Base-by-base conservation (phyloP, 768 basidiomycete genomes). In the Roridomyces roridus region DNA sequence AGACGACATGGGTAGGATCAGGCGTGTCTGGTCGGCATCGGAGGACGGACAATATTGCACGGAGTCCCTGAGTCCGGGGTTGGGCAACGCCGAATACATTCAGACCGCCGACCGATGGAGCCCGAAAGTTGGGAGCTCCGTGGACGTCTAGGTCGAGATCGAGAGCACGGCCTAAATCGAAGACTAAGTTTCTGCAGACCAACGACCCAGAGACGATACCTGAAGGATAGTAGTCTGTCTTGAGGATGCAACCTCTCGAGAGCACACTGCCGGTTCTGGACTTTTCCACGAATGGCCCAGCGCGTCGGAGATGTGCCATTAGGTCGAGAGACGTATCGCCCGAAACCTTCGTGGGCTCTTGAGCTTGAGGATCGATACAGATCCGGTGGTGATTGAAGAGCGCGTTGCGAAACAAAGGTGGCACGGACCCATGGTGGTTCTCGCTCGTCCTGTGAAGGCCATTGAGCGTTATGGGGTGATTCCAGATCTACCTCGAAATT, bases 31-130 rank as follows among this genome's bases (percentile, higher is more conserved):
- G 91, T 25, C 88, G 77, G 61, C 89, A 91, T 31, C 88, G 79
- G 7, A 99, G 82, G 10, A 94, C 80, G 20, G 93, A 93, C 5
- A 99, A 76, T 46, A 98, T 92, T 3, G 94, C 95, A 42, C 92
- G 82, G 11, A 99, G 79, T 4, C 96, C 97, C 62, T 94, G 91
- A 1, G 92, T 87, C 2, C 96, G 91, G 12, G 97, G 97, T 68
- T 98, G 97, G 2, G 97, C 96, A 6, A 89, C 93, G 14, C 96
- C 97, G 68, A 91, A 98, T 2, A 99, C 94, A 63, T 96, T 96
- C 31, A 98, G 80, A 53, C 85, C 83, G 24, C 86, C 88, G 44
- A 86, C 82, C 46, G 86, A 80, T 9, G 94, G 90, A 12, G 91
- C 86, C 62, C 97, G 80, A 69, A 98, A 98, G 74, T 98, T 98